Base-by-base conservation (phyloP, 352 stramenopile genomes). In the Phytophthora fragariae region DNA sequence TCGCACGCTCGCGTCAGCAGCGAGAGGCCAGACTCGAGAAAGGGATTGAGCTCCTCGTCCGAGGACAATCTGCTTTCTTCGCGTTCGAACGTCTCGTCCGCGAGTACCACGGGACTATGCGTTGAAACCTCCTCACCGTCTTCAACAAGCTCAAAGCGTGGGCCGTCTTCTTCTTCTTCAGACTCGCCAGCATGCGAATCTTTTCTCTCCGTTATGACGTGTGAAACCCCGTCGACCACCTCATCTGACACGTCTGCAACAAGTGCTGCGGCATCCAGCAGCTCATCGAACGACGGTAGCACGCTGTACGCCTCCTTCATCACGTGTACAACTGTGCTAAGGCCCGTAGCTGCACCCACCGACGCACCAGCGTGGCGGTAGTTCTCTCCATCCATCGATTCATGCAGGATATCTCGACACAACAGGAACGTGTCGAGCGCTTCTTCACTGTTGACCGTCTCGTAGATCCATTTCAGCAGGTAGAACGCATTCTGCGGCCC, bases 401-500 rank as follows among this genome's bases (percentile, higher is more conserved):
- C 86, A 19, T 88, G 72, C 33, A 86, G 54, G 21, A 94, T 41
- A 53, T 94, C 88, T 27, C 86, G 77, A 62, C 83, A 92, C 12
- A 93, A 49, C 59, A 93, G 60, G 44, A 94, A 89, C 11, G 78
- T 70, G 56, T 94, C 88, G 62, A 90, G 79, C 6, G 80, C 73
- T 74, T 92, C 88, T 52, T 94, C 88, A 39, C 86, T 93, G 68
- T 92, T 92, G 29, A 92, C 73, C 0, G 81, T 86, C 73, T 94
- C 83, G 72, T 93, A 92, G 37, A 87, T 60, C 58, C 73, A 89
- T 65, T 92, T 91, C 31, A 94, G 70, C 52, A 93, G 19, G 65
- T 91, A 90, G 54, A 92, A 88, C 14, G 86, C 88, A 58, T 92
- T 93, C 61, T 94, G 88, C 17, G 88, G 88, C 0, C 88, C 88